Base-by-base conservation (phyloP, 805 yeast species). In the Saturnispora halmiae region DNA sequence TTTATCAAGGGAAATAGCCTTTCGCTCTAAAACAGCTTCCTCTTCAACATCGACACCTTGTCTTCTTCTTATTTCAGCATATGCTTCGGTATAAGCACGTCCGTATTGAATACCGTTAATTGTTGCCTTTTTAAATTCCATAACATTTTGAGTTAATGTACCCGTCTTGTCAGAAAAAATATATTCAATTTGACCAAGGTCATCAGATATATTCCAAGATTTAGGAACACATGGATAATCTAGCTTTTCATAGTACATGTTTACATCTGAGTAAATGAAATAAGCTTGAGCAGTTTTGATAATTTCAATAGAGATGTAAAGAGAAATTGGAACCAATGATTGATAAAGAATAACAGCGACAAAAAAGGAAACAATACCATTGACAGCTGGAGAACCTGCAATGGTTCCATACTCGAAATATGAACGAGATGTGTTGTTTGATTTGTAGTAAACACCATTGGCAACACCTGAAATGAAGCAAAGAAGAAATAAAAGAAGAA, bases 131-230 rank as follows among this genome's bases (percentile, higher is more conserved):
- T 82, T 83, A 59, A 80, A 82, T 55, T 83, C 92, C 94, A 83
- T 83, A 21, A 82, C 75, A 54, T 82, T 82, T 56, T 82, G 92
- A 1, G 94, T 82, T 51, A 82, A 61, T 1, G 94, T 82, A 46
- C 94, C 94, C 1, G 94, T 82, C 56, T 82, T 82, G 61, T 82
- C 94, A 61, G 86, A 78, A 58, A 83, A 83, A 36, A 83, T 75
- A 55, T 83, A 83, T 56, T 83, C 94, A 48, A 83, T 79, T 58
- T 83, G 94, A 25, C 94, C 94, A 51, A 83, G 64, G 60, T 83
- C 94, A 65, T 83, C 94, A 3, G 88, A 79, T 33, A 83, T 82
- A 54, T 75, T 79, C 94, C 94, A 83, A 0, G 88, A 71, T 54
- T 82, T 82, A 13, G 94, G 92, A 9, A 82, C 77, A 58, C 94